phyloP scores from a whole-genome alignment of 306 rosid species.

The Castanea crenata region DNA sequence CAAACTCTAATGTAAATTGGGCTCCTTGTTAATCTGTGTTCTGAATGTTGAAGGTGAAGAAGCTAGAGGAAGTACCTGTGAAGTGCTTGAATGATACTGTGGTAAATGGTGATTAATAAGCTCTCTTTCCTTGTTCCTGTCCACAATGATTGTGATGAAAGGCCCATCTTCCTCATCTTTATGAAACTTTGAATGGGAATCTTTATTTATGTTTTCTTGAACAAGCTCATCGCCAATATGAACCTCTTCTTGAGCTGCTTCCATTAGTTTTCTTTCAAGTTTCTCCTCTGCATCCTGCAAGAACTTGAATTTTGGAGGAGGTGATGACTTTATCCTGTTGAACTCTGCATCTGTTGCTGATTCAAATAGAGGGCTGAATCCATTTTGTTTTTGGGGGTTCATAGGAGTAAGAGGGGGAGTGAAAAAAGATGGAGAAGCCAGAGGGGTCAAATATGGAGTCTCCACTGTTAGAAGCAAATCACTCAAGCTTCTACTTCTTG shows the following conservation, averaged over 20 bases:
- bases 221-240: conserved; percentile 4
- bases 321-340: conserved; percentile 77
- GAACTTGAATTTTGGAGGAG: conserved; percentile 96
- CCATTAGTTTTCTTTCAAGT: conserved; percentile 55
- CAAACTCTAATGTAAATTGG: conserved; percentile 42
- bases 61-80: conserved; percentile 73
- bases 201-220: conserved; percentile 3
- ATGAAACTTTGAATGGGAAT: conserved; percentile 19
- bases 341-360: conserved; percentile 83
- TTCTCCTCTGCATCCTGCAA: conserved; percentile 93
- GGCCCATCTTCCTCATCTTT: conserved; percentile 61
- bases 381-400: conserved; percentile 43
- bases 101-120: conserved; percentile 30
- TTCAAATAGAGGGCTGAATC: conserved; percentile 78
- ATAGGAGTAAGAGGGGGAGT: conserved; percentile 77
- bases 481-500: conserved; percentile 68
- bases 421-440: conserved; percentile 73
- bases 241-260: conserved; percentile 33
- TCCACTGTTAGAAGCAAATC: conserved; percentile 74
- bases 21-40: conserved; percentile 43
- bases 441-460: conserved; percentile 86
- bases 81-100: conserved; percentile 60
- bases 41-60: conserved; percentile 59
- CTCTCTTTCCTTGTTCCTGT: conserved; percentile 50
- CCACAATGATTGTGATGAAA: conserved; percentile 59